These are phyloP conservation scores for Saururus chinensis DNA, from an alignment of 164 flowering plant genomes.

Conservation along the genomic window DNA sequence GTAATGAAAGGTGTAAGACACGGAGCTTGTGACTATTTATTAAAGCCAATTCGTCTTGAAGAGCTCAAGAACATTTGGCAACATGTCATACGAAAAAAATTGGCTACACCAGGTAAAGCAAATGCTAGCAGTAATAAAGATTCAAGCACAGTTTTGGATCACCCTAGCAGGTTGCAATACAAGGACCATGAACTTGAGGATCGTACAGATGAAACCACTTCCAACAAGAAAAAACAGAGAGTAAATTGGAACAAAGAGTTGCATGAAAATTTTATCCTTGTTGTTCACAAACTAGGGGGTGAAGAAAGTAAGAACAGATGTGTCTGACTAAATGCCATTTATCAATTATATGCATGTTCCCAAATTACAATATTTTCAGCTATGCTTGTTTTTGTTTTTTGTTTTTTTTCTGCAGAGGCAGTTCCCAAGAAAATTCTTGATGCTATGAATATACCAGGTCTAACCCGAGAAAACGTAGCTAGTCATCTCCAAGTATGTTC, in stretches of 20 bases:
- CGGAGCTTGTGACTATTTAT: slow-evolving; percentile 31
- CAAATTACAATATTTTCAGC: neutral
- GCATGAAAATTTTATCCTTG: slow-evolving; percentile 20
- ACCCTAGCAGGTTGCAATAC: too few relatives aligned
- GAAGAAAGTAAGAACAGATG: slow-evolving; percentile 14
- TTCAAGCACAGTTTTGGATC: too few relatives aligned
- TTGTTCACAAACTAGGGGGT: slow-evolving; percentile 22
- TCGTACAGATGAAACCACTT: slow-evolving; percentile 4
- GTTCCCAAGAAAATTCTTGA: slow-evolving; percentile 27
- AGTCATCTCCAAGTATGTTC: slow-evolving; percentile 40
- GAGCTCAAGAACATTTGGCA: slow-evolving; percentile 36
- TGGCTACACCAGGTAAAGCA: slow-evolving; percentile 1
- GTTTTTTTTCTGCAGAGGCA: slow-evolving; percentile 20
- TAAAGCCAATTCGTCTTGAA: slow-evolving; percentile 24
- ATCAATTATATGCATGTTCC: too few relatives aligned
- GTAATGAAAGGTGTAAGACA: slow-evolving; percentile 29
- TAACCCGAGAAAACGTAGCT: slow-evolving; percentile 27
- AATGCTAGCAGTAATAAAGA: neutral
- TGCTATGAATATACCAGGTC: slow-evolving; percentile 20
- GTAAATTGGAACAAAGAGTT: slow-evolving; percentile 18
- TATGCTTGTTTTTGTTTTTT: neutral
- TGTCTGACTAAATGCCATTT: neutral
- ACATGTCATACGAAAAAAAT: slow-evolving; percentile 28
- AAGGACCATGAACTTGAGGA: slow-evolving; percentile 6
- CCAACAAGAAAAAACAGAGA: slow-evolving; percentile 15